Conservation (phyloP, 805 yeast species). For the Candida andamanensis region DNA sequence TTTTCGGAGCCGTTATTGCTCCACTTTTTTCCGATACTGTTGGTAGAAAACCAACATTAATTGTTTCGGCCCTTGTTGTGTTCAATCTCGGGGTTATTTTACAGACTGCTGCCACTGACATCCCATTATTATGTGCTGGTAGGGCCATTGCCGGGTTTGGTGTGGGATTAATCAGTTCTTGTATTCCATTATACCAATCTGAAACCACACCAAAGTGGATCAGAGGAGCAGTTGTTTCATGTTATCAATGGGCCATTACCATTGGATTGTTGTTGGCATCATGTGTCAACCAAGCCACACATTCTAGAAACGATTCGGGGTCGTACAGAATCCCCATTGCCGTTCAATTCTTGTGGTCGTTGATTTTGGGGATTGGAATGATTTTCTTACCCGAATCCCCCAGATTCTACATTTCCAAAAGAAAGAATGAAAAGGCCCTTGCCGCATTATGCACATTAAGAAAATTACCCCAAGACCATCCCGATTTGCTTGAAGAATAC, state of each 20-base stretch:
- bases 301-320: slow-evolving; percentile 11
- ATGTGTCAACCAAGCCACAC: slow-evolving; percentile 45
- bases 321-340: slow-evolving; percentile 52
- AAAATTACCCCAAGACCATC: slow-evolving; percentile 38
- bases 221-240: slow-evolving; percentile 49
- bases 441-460: slow-evolving; percentile 46
- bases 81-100: slow-evolving; percentile 45
- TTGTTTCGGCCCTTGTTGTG: slow-evolving; percentile 50
- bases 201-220: slow-evolving; percentile 73
- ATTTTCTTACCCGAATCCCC: slow-evolving; percentile 54
- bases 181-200: slow-evolving; percentile 73
- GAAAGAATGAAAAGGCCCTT: slow-evolving; percentile 39
- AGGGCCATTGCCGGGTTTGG: slow-evolving; percentile 49
- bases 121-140: slow-evolving; percentile 35
- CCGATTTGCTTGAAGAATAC: slow-evolving; percentile 37
- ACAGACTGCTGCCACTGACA: slow-evolving; percentile 28
- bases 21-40: slow-evolving; percentile 57
- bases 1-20: slow-evolving; percentile 71
- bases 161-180: slow-evolving; percentile 44
- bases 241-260: slow-evolving; percentile 36
- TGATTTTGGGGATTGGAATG: slow-evolving; percentile 48
- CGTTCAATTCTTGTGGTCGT: slow-evolving; percentile 40
- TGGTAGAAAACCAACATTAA: slow-evolving; percentile 68
- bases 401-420: slow-evolving; percentile 38
- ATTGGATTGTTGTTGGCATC: slow-evolving; percentile 49